phyloP scores from a whole-genome alignment of 2,329 filamentous ascomycete genomes.

The Claviceps maximensis region DNA sequence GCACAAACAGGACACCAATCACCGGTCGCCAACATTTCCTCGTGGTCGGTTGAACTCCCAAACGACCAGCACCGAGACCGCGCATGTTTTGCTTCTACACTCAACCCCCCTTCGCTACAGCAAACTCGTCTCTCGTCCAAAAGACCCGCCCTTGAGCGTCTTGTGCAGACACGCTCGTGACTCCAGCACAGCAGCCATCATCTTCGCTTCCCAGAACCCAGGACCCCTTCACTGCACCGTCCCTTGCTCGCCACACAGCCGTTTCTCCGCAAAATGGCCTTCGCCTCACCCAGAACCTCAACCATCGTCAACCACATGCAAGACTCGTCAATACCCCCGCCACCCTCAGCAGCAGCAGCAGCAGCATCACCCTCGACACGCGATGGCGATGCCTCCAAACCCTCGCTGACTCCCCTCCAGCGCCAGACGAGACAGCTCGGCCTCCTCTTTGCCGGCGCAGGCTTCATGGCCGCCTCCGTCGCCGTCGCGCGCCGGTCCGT shows the following conservation, averaged over 20 bases:
- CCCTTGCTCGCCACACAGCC: neutral
- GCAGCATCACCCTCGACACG: slow-evolving; percentile 3
- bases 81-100: neutral
- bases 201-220: too few relatives aligned
- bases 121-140: neutral
- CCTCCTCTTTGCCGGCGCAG: slow-evolving; percentile 60
- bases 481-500: slow-evolving; percentile 61
- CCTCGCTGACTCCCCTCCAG: slow-evolving; percentile 27
- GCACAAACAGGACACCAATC: neutral
- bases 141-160: too few relatives aligned
- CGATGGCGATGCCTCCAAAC: slow-evolving; percentile 12
- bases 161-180: too few relatives aligned
- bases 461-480: slow-evolving; percentile 61
- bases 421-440: slow-evolving; percentile 46
- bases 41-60: neutral
- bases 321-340: slow-evolving; percentile 1
- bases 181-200: too few relatives aligned
- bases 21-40: neutral
- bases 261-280: neutral
- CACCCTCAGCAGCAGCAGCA: slow-evolving; percentile 7
- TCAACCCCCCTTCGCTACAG: neutral
- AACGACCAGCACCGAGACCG: too few relatives aligned
- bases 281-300: slow-evolving; percentile 1
- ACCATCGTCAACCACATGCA: slow-evolving; percentile 3
- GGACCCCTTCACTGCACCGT: slow-evolving; percentile 1